These are phyloP conservation scores for Boletus vinaceobasis DNA, from an alignment of 768 basidiomycete genomes.

Conservation along the genomic window DNA sequence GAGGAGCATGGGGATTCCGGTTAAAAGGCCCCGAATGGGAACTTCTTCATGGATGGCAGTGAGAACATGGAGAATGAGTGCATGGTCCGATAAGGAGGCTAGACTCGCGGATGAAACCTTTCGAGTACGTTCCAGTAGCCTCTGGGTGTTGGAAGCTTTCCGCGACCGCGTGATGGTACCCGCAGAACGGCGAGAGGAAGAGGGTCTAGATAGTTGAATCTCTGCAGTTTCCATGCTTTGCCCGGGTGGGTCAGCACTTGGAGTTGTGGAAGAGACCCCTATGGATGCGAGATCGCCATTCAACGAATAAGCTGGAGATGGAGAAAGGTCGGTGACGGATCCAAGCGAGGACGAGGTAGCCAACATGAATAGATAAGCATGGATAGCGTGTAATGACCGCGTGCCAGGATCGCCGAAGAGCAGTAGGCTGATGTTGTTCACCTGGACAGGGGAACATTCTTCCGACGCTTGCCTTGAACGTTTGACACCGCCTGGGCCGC, in stretches of 20 bases:
- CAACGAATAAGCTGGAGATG: constrained; percentile 40
- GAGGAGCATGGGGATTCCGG: constrained; percentile 84
- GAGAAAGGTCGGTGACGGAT: constrained; percentile 35
- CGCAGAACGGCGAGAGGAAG: constrained; percentile 47
- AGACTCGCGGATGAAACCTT: constrained; percentile 41
- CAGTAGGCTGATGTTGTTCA: constrained; percentile 44
- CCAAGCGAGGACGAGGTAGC: constrained; percentile 69
- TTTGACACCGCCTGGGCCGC: constrained; percentile 45
- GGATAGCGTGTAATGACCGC: constrained; percentile 74
- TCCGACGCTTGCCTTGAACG: constrained; percentile 46
- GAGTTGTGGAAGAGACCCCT: constrained; percentile 29
- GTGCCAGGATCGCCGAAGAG: constrained; percentile 58
- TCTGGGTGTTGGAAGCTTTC: constrained; percentile 54
- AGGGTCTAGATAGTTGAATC: constrained; percentile 29
- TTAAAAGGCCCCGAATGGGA: constrained; percentile 72
- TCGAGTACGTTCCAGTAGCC: constrained; percentile 46
- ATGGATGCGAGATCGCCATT: constrained; percentile 29
- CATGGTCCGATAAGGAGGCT: constrained; percentile 73
- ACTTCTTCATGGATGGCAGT: constrained; percentile 63
- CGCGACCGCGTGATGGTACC: constrained; percentile 49
- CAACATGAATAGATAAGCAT: constrained; percentile 78
- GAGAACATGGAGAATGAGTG: constrained; percentile 65
- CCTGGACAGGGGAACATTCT: constrained; percentile 44
- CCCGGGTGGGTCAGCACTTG: constrained; percentile 31
- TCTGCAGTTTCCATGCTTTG: constrained; percentile 17